phyloP scores from a whole-genome alignment of 495 filamentous ascomycete species.

The Schizothecium vesticola region DNA sequence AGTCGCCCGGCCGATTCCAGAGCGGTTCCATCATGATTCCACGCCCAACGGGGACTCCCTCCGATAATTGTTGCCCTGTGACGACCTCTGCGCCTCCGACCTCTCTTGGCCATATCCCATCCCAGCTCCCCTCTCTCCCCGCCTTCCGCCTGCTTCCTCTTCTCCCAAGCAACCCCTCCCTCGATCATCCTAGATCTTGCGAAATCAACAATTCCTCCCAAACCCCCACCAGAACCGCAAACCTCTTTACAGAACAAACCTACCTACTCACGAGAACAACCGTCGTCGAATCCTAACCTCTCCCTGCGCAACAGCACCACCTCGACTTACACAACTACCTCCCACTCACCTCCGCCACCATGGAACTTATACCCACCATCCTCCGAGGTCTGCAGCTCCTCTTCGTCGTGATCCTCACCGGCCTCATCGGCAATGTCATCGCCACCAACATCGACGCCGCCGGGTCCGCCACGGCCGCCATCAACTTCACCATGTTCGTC shows the following conservation, averaged over 20 bases:
- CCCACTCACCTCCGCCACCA: constrained; percentile 17
- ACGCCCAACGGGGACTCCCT: neutral
- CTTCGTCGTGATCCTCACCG: constrained; percentile 40
- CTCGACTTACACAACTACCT: neutral
- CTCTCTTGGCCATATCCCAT: neutral
- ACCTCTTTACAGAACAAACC: neutral
- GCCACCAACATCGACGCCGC: constrained; percentile 37
- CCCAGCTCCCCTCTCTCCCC: neutral
- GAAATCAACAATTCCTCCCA: neutral
- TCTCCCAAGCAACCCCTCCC: neutral
- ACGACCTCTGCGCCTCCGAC: neutral
- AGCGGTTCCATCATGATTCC: constrained; percentile 15
- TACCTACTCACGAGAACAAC: neutral
- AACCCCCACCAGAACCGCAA: neutral
- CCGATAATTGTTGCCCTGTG: neutral
- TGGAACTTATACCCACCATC: constrained; percentile 34
- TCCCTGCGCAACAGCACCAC: neutral
- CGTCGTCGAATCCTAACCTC: neutral
- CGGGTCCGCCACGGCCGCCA: constrained; percentile 31
- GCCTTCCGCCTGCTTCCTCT: neutral
- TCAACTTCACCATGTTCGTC: constrained; percentile 50
- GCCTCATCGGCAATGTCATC: constrained; percentile 47
- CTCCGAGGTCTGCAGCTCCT: constrained; percentile 40
- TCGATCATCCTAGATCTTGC: neutral
- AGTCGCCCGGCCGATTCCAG: constrained; percentile 7